These are phyloP conservation scores for Syzygium aqueum DNA, from an alignment of 345 rosid species.

Conservation along the genomic window DNA sequence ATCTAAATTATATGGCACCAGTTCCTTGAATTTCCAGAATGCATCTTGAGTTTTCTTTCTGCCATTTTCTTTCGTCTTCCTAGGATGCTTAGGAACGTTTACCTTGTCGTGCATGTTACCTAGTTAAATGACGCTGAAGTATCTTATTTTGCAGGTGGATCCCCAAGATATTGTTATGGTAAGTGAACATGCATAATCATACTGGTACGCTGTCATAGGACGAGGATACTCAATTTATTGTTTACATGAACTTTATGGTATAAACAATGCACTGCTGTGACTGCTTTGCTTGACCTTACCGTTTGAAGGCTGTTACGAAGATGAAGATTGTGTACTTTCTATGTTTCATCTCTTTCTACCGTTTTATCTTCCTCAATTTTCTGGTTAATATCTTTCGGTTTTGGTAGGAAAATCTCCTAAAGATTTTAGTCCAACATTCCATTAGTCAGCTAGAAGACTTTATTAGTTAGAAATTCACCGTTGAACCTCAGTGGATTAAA, in stretches of 20 bases:
- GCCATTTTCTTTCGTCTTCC: not conserved
- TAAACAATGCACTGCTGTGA: not conserved
- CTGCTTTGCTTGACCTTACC: not conserved
- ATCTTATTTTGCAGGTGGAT: constrained; percentile 63
- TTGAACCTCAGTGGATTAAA: not conserved
- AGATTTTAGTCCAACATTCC: not conserved
- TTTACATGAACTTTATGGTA: not conserved
- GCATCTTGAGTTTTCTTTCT: not conserved
- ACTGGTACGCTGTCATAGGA: not conserved
- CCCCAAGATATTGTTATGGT: constrained; percentile 99
- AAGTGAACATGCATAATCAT: constrained; percentile 9
- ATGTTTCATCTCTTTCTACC: not conserved
- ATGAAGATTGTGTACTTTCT: not conserved
- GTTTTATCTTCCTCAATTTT: not conserved
- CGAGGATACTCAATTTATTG: not conserved
- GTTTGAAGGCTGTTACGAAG: not conserved
- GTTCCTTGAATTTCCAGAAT: not conserved
- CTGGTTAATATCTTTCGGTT: not conserved
- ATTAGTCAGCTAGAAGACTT: not conserved
- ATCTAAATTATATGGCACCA: not conserved
- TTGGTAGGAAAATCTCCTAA: not conserved
- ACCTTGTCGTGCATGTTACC: not conserved
- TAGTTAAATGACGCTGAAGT: constrained; percentile 7
- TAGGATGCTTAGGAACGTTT: not conserved
- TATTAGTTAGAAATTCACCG: not conserved